phyloP scores from a whole-genome alignment of 2,329 filamentous ascomycete species.

The Aspergillus hortae region DNA sequence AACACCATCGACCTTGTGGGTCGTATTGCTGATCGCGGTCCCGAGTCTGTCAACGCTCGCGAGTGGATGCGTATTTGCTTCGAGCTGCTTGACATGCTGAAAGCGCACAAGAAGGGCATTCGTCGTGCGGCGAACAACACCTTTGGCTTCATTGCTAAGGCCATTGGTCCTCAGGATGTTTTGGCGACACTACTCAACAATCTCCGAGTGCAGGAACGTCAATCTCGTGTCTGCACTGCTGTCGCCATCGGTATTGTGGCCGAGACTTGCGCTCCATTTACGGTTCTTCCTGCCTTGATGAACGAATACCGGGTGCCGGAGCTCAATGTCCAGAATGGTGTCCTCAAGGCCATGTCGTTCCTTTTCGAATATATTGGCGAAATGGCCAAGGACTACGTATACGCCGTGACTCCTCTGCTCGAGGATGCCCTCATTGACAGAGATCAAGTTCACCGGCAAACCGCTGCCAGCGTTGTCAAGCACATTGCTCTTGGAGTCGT shows the following conservation, averaged over 20 bases:
- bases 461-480: conserved; percentile 93
- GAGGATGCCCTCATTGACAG: conserved; percentile 97
- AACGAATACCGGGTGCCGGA: conserved; percentile 98
- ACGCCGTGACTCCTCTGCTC: conserved; percentile 90
- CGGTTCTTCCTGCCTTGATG: conserved; percentile 96
- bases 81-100: conserved; percentile 97
- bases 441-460: conserved; percentile 96
- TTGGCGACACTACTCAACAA: conserved; percentile 95
- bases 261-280: conserved; percentile 97
- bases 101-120: conserved; percentile 99
- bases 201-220: conserved; percentile 91
- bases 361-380: conserved; percentile 99
- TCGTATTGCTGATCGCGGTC: conserved; percentile 93
- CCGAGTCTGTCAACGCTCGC: conserved; percentile 91
- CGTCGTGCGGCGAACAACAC: conserved; percentile 98
- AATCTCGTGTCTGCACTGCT: conserved; percentile 96
- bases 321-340: conserved; percentile 97
- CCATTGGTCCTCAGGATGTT: conserved; percentile 96
- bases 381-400: conserved; percentile 99
- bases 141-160: conserved; percentile 98
- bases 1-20: conserved; percentile 98
- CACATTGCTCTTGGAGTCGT: conserved; percentile 97
- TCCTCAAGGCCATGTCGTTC: conserved; percentile 94
- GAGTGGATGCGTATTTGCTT: conserved; percentile 99
- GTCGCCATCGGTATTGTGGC: conserved; percentile 98